Conservation (phyloP, 768 basidiomycete species). For the Tulasnella sp. region DNA sequence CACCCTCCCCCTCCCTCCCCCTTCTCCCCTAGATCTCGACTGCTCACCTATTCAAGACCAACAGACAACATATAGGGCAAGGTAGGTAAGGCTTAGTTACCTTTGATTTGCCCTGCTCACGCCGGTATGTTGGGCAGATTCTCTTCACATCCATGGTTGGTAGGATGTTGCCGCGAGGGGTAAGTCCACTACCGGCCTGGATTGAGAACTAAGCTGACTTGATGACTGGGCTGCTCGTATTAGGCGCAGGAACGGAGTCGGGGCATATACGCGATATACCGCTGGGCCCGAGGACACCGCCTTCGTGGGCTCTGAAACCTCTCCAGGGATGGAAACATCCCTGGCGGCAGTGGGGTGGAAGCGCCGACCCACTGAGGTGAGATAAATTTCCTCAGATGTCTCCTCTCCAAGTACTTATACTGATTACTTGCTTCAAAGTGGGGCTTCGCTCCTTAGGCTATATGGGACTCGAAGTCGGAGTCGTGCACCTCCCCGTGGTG, state of each 20-base stretch:
- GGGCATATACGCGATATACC: neutral
- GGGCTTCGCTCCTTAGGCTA: too few relatives aligned
- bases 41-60: neutral
- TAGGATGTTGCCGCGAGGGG: neutral
- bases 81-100: neutral
- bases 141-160: neutral
- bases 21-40: too few relatives aligned
- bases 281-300: neutral
- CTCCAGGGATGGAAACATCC: neutral
- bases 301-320: neutral
- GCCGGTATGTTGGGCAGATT: neutral
- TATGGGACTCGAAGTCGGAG: too few relatives aligned
- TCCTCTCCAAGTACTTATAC: too few relatives aligned
- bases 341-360: neutral
- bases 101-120: neutral
- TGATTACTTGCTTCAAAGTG: too few relatives aligned
- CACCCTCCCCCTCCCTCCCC: too few relatives aligned
- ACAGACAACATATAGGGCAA: neutral
- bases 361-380: neutral
- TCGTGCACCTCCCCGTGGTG: too few relatives aligned
- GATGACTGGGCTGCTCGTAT: neutral
- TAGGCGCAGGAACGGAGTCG: neutral
- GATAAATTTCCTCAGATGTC: too few relatives aligned
- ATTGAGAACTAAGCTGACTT: neutral
- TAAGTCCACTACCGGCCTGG: neutral